Evolutionary conservation across 1,284 basidiomycete species (phyloP).

Genomic region (Coriolopsis trogii): DNA sequence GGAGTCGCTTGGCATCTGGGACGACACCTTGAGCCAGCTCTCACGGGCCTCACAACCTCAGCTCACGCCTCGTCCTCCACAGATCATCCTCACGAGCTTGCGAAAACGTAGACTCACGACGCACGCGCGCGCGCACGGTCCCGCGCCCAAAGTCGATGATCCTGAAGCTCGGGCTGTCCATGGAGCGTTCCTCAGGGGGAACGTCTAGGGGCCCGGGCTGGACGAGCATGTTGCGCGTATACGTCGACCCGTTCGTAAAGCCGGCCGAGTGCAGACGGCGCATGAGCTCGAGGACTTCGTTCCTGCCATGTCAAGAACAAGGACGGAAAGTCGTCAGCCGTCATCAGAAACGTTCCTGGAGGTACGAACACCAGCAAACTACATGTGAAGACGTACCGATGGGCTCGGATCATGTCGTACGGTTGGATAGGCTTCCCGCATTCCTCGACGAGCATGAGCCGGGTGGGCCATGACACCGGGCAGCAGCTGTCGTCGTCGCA

Average conservation of each 20-base stretch:
- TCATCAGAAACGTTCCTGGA: neutral
- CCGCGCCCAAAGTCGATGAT: slow-evolving; percentile 53
- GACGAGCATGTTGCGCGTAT: slow-evolving; percentile 47
- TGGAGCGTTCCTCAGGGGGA: slow-evolving; percentile 27
- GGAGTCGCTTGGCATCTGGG: too few relatives aligned
- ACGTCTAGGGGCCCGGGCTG: slow-evolving; percentile 45
- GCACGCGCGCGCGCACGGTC: neutral
- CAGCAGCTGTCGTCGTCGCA: neutral
- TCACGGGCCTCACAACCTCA: neutral
- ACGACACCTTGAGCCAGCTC: too few relatives aligned
- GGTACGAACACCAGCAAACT: neutral
- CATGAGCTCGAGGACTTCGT: slow-evolving; percentile 41
- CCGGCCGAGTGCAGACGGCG: slow-evolving; percentile 42
- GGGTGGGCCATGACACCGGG: slow-evolving; percentile 30
- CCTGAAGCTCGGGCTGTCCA: slow-evolving; percentile 41
- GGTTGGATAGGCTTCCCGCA: slow-evolving; percentile 43
- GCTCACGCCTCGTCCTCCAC: too few relatives aligned
- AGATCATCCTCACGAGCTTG: neutral
- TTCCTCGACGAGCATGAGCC: slow-evolving; percentile 51
- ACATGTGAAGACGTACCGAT: slow-evolving; percentile 30
- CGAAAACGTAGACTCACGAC: neutral
- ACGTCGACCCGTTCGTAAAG: slow-evolving; percentile 45
- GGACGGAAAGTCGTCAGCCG: too few relatives aligned
- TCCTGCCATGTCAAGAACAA: slow-evolving; percentile 34
- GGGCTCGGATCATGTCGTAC: slow-evolving; percentile 30